Percentiles rank a stretch among this genome's conserved stretches.
These are phyloP conservation scores for Xylaria scruposa DNA, from an alignment of 495 filamentous ascomycete genomes.

Conservation along the genomic window DNA sequence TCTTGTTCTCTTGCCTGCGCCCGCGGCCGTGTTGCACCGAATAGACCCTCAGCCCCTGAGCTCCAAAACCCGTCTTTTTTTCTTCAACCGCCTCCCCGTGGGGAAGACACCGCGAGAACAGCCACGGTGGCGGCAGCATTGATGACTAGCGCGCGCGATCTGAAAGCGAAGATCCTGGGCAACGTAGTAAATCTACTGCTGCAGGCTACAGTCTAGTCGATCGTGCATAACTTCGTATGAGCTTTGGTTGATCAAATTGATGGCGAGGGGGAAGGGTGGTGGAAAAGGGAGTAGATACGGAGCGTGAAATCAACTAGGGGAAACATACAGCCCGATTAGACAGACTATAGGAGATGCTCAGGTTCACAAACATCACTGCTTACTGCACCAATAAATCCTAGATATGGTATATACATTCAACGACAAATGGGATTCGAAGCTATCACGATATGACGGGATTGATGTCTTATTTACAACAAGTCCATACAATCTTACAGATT, in stretches of 20 bases:
- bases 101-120: too few species aligned
- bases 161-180: neutral
- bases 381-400: neutral
- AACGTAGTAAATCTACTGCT: neutral
- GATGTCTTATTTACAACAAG: slow-evolving; percentile 11
- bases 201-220: too few species aligned
- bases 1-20: too few species aligned
- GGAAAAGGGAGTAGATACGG: neutral
- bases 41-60: too few species aligned
- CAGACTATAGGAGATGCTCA: neutral
- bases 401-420: neutral
- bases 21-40: too few species aligned
- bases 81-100: too few species aligned
- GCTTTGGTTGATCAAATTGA: too few species aligned
- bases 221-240: neutral
- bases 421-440: neutral
- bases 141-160: too few species aligned
- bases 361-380: neutral
- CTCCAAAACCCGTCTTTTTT: too few species aligned
- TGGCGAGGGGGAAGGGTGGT: too few species aligned
- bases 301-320: neutral
- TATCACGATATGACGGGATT: neutral
- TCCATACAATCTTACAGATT: slow-evolving; percentile 17
- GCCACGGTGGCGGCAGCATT: too few species aligned
- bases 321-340: neutral